phyloP scores from a whole-genome alignment of 2,329 filamentous ascomycete species.

The Emergomyces orientalis region DNA sequence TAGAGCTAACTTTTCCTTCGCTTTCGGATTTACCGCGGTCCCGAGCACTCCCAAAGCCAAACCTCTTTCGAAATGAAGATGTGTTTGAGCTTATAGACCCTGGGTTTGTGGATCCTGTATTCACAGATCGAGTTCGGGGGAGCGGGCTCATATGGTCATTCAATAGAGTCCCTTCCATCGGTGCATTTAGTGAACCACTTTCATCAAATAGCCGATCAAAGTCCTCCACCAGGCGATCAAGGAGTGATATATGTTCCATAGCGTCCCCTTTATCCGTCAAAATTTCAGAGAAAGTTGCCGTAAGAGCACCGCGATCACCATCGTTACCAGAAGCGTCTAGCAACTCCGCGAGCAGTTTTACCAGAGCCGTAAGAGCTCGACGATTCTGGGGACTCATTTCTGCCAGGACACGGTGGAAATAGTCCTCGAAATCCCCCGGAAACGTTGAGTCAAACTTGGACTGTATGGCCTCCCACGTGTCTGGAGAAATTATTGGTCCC shows the following conservation, averaged over 20 bases:
- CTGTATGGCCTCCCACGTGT: conserved; percentile 66
- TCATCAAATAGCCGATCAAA: conserved; percentile 81
- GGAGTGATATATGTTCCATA: conserved; percentile 74
- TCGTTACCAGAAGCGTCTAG: conserved; percentile 87
- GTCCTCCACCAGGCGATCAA: conserved; percentile 83
- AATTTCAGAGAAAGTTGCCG: conserved; percentile 79
- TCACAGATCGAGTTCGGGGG: conserved; percentile 50
- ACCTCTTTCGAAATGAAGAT: conserved; percentile 74
- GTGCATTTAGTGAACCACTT: conserved; percentile 37
- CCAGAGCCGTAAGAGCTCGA: conserved; percentile 70
- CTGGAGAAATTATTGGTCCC: conserved; percentile 68
- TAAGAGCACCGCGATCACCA: conserved; percentile 78
- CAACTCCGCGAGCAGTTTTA: conserved; percentile 77
- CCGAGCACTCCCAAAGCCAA: conserved; percentile 69
- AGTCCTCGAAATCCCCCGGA: conserved; percentile 45
- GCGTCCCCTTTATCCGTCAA: conserved; percentile 68
- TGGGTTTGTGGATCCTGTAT: conserved; percentile 59
- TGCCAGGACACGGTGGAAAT: conserved; percentile 45
- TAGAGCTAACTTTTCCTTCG: conserved; percentile 60
- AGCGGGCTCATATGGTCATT: conserved; percentile 54
- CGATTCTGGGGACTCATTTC: conserved; percentile 52
- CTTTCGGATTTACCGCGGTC: conserved; percentile 68
- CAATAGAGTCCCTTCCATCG: conserved; percentile 30
- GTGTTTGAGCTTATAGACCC: conserved; percentile 53
- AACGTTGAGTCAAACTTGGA: conserved; percentile 35